Conservation (phyloP, 768 basidiomycete genomes). For the Naganishia randhawae region DNA sequence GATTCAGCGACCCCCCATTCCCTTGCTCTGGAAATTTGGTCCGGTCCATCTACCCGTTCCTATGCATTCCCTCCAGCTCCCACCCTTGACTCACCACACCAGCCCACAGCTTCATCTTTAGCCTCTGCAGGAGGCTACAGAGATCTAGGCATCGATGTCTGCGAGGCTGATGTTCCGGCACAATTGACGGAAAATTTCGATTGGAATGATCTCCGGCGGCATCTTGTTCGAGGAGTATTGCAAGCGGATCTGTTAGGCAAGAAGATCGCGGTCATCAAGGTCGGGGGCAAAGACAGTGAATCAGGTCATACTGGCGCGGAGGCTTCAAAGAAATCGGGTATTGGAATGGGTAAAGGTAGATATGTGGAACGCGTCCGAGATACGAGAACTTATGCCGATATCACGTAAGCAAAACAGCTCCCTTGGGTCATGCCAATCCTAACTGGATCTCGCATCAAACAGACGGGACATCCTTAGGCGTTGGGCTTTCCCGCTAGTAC, state of each 20-base stretch:
- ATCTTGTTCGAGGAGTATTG: constrained; percentile 90
- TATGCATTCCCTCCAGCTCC: not conserved
- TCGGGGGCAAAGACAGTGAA: constrained; percentile 53
- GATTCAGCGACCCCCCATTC: constrained; percentile 79
- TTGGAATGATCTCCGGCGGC: constrained; percentile 81
- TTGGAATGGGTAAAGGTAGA: constrained; percentile 54
- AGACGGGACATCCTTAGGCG: constrained; percentile 90
- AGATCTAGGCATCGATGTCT: constrained; percentile 49
- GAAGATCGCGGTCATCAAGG: constrained; percentile 85
- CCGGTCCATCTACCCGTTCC: constrained; percentile 54
- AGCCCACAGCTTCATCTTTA: constrained; percentile 12
- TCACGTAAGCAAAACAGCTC: constrained; percentile 60
- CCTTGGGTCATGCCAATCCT: not conserved
- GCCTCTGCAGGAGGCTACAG: constrained; percentile 39
- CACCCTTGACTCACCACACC: constrained; percentile 12
- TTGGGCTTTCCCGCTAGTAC: constrained; percentile 93
- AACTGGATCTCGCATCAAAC: constrained; percentile 26
- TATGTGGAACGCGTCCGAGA: constrained; percentile 93
- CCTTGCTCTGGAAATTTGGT: constrained; percentile 83
- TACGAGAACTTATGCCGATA: constrained; percentile 81
- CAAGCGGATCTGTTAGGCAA: constrained; percentile 93
- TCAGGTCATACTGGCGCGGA: not conserved
- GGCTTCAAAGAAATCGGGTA: constrained; percentile 23
- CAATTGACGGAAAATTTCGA: constrained; percentile 99
- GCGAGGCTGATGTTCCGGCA: constrained; percentile 71